phyloP scores from a whole-genome alignment of 371 early-diverging fungal species.

The Mortierella sp. region DNA sequence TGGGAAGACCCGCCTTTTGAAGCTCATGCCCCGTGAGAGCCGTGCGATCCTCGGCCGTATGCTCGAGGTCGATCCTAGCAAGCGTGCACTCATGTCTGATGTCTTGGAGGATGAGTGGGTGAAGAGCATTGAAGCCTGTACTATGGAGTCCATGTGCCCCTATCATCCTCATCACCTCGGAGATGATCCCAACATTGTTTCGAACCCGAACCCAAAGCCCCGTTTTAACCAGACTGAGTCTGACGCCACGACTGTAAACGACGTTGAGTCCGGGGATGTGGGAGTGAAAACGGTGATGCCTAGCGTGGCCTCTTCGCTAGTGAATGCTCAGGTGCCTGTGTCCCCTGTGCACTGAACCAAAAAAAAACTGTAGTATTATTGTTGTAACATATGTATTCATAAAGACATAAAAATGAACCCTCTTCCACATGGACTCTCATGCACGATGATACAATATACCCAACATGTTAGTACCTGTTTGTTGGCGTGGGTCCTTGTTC shows the following conservation, averaged over 20 bases:
- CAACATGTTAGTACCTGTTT: too few species aligned
- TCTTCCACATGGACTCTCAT: too few species aligned
- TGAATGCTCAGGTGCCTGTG: too few species aligned
- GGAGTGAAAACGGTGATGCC: too few species aligned
- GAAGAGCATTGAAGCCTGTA: constrained; percentile 61
- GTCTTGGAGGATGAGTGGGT: constrained; percentile 66
- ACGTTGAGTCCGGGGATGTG: constrained; percentile 1
- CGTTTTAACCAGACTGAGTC: constrained; percentile 9
- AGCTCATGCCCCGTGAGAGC: constrained; percentile 59
- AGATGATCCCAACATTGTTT: constrained; percentile 13
- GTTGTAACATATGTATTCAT: too few species aligned
- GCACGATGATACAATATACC: too few species aligned
- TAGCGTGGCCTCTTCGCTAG: too few species aligned
- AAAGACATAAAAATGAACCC: too few species aligned
- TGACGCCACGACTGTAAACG: neutral
- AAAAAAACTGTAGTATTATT: too few species aligned
- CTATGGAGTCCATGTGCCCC: constrained; percentile 37
- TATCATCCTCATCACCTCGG: constrained; percentile 61
- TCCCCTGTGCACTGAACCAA: too few species aligned
- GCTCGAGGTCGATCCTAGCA: constrained; percentile 61
- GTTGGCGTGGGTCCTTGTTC: too few species aligned
- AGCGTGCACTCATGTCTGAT: constrained; percentile 60
- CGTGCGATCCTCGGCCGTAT: constrained; percentile 59
- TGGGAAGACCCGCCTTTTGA: constrained; percentile 60
- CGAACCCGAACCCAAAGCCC: constrained; percentile 35